phyloP scores from a whole-genome alignment of 345 rosid genomes.

The Chamaenerion angustifolium region DNA sequence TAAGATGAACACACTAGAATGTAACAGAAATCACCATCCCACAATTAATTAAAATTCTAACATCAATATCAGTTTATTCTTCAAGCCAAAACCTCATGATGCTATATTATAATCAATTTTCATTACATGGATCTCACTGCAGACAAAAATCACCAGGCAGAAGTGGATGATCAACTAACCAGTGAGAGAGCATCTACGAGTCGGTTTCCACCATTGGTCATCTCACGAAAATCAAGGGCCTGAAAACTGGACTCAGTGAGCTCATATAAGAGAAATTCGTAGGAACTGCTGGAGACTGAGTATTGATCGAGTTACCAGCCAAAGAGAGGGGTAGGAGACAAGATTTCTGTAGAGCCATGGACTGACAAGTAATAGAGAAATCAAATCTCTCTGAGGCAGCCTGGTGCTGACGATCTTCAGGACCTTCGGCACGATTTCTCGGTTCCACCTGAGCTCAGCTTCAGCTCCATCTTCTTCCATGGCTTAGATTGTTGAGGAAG shows the following conservation, averaged over 20 bases:
- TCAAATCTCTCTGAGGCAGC: conserved; percentile 51
- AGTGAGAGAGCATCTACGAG: conserved; percentile 62
- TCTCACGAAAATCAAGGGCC: conserved; percentile 72
- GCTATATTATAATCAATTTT: too few species aligned
- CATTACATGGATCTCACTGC: too few species aligned
- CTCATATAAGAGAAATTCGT: not conserved
- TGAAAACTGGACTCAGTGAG: conserved; percentile 9
- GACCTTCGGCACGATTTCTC: conserved; percentile 54
- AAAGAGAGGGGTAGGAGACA: conserved; percentile 43
- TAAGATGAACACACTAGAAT: too few species aligned
- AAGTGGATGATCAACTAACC: conserved; percentile 19
- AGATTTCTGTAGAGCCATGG: conserved; percentile 60
- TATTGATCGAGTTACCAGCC: conserved; percentile 35
- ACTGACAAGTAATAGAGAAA: conserved; percentile 60
- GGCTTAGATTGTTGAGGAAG: too few species aligned
- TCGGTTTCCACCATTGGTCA: conserved; percentile 56
- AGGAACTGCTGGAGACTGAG: not conserved
- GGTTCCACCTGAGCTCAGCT: conserved; percentile 38
- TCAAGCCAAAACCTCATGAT: too few species aligned
- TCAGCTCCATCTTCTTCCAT: conserved; percentile 9
- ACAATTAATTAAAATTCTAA: too few species aligned
- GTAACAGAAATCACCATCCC: too few species aligned
- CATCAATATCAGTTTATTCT: too few species aligned
- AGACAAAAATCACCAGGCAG: too few species aligned
- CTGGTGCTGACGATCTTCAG: conserved; percentile 56